A percentile compares a stretch with the other conserved stretches of the same genome.
Conservation (phyloP, 352 stramenopile genomes). For the Globisporangium nunn region DNA sequence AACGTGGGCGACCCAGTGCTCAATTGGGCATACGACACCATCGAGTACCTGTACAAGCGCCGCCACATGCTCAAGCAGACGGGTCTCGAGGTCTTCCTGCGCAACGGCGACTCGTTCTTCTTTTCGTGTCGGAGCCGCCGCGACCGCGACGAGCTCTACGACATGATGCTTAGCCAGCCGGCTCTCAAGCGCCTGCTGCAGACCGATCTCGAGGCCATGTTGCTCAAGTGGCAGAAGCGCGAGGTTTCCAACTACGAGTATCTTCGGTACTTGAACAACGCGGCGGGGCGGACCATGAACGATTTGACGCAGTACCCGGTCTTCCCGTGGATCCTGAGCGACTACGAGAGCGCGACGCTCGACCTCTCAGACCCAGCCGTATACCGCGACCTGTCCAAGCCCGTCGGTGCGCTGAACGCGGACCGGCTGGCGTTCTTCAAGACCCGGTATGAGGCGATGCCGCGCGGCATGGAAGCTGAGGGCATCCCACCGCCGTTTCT, state of each 20-base stretch:
- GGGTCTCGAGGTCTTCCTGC: slow-evolving; percentile 81
- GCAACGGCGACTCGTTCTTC: slow-evolving; percentile 66
- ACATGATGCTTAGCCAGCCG: slow-evolving; percentile 76
- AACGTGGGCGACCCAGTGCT: slow-evolving; percentile 87
- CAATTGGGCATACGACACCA: slow-evolving; percentile 68
- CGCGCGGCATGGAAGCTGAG: slow-evolving; percentile 65
- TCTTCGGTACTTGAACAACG: slow-evolving; percentile 84
- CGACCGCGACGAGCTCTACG: slow-evolving; percentile 78
- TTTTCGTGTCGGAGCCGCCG: slow-evolving; percentile 65
- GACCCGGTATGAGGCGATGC: slow-evolving; percentile 87
- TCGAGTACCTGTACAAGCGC: slow-evolving; percentile 83
- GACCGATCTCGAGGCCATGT: slow-evolving; percentile 65
- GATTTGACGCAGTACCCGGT: slow-evolving; percentile 95
- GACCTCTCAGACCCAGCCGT: slow-evolving; percentile 77
- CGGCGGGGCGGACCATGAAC: slow-evolving; percentile 79
- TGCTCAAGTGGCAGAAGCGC: slow-evolving; percentile 74
- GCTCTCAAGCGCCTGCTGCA: slow-evolving; percentile 54
- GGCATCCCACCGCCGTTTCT: slow-evolving; percentile 91
- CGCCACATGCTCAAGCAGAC: slow-evolving; percentile 85
- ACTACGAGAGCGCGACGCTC: slow-evolving; percentile 83
- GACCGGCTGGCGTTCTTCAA: slow-evolving; percentile 86
- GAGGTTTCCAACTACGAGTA: slow-evolving; percentile 96
- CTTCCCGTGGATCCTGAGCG: slow-evolving; percentile 95
- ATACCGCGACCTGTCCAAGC: slow-evolving; percentile 94
- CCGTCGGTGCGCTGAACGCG: slow-evolving; percentile 90